These are phyloP conservation scores for Fragaria ananassa DNA, from an alignment of 306 rosid genomes.

Conservation along the genomic window DNA sequence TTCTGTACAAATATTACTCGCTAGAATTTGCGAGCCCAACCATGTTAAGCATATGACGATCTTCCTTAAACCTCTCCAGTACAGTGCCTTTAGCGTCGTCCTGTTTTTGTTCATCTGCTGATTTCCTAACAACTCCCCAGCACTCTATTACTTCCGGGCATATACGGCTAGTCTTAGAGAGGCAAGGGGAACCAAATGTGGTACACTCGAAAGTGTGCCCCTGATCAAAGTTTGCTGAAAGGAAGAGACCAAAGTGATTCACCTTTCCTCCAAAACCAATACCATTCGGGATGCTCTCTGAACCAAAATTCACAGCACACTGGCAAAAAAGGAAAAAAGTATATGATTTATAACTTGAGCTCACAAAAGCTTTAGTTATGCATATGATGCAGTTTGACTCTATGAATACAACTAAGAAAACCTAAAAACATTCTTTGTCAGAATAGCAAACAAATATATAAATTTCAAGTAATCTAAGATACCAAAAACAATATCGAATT, in stretches of 20 bases:
- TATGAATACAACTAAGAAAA: background rate
- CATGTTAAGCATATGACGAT: conserved; percentile 59
- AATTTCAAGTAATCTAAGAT: no score
- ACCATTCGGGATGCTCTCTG: conserved; percentile 89
- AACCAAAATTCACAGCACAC: conserved; percentile 87
- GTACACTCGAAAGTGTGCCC: conserved; percentile 78
- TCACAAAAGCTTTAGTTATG: background rate
- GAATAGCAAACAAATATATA: background rate
- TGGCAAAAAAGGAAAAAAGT: conserved; percentile 18
- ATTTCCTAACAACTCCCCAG: conserved; percentile 63
- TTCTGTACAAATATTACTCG: conserved; percentile 32
- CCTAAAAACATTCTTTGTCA: background rate
- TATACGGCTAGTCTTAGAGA: conserved; percentile 59
- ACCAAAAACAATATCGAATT: background rate
- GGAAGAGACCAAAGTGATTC: conserved; percentile 71
- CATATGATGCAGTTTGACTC: background rate
- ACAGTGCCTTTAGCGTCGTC: conserved; percentile 39
- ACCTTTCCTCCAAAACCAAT: conserved; percentile 84
- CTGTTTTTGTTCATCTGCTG: conserved; percentile 37
- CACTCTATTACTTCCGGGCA: conserved; percentile 80
- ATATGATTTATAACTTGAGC: background rate
- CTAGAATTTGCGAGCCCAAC: conserved; percentile 89
- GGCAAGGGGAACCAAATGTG: conserved; percentile 87
- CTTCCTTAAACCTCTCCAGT: conserved; percentile 83
- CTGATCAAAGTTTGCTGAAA: conserved; percentile 72